Evolutionary conservation across 805 yeast genomes (phyloP).

Genomic region (Groenewaldozyma tartarivorans): DNA sequence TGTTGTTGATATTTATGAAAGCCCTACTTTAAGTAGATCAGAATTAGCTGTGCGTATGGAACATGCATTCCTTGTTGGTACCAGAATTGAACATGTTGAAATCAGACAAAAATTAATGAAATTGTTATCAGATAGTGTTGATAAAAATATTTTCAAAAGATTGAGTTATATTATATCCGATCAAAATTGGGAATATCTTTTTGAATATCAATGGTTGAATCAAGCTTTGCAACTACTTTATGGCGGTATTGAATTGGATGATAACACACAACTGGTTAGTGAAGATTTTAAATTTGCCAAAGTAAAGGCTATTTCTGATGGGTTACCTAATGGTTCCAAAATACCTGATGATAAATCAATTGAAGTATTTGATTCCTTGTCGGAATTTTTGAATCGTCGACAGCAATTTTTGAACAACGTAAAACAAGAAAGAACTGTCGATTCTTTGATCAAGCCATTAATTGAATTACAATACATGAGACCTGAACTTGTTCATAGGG

Average conservation of each 20-base stretch:
- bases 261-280: conserved; percentile 35
- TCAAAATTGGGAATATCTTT: conserved; percentile 93
- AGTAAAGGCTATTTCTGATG: conserved; percentile 8
- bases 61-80: conserved; percentile 92
- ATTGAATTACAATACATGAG: conserved; percentile 75
- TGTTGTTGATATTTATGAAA: conserved; percentile 79
- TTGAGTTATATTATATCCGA: conserved; percentile 82
- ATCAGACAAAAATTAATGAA: conserved; percentile 72
- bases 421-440: conserved; percentile 36
- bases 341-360: conserved; percentile 17
- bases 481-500: conserved; percentile 63
- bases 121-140: conserved; percentile 69
- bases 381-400: conserved; percentile 23
- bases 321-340: conserved; percentile 1
- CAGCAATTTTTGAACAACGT: conserved; percentile 28
- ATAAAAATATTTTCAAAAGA: conserved; percentile 66
- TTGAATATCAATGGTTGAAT: conserved; percentile 90
- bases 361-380: conserved; percentile 24
- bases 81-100: conserved; percentile 65
- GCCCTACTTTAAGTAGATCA: conserved; percentile 63
- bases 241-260: conserved; percentile 57
- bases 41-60: conserved; percentile 93
- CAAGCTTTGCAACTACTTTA: conserved; percentile 83
- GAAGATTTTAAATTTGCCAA: conserved; percentile 33
- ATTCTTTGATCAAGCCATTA: conserved; percentile 59